These are phyloP conservation scores for Alloteropsis semialata DNA, from an alignment of 176 grass and related monocot genomes.

Conservation along the genomic window DNA sequence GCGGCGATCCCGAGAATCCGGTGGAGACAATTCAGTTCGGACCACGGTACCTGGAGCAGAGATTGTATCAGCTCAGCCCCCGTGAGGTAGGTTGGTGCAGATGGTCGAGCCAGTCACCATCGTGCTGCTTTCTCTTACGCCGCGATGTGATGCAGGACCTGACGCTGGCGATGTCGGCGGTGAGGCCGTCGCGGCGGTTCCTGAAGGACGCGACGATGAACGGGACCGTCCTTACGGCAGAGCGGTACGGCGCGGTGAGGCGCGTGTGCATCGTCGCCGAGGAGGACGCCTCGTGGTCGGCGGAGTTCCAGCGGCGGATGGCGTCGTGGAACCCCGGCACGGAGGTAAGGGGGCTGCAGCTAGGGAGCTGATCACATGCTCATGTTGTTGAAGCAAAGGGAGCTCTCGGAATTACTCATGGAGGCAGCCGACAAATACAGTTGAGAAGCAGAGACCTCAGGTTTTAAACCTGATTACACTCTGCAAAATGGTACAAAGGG, in stretches of 20 bases:
- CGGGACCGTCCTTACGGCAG: neutral
- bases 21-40: conserved; percentile 26
- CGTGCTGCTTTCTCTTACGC: neutral
- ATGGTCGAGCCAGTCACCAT: neutral
- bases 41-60: neutral
- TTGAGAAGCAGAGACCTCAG: neutral
- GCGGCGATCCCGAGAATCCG: neutral
- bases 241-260: conserved; percentile 37
- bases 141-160: conserved; percentile 25
- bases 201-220: conserved; percentile 2
- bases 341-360: conserved; percentile 24
- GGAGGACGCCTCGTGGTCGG: neutral
- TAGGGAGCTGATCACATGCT: conserved; percentile 55
- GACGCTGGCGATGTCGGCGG: conserved; percentile 25
- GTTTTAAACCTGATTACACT: neutral
- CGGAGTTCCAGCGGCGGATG: conserved; percentile 32
- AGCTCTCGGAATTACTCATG: conserved; percentile 29
- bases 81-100: neutral
- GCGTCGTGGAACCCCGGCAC: conserved; percentile 33
- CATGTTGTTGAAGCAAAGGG: conserved; percentile 46
- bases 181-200: conserved; percentile 16
- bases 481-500: neutral
- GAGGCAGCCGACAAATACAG: conserved; percentile 25
- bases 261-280: conserved; percentile 37
- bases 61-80: conserved; percentile 23